Evolutionary conservation across 1,284 basidiomycete species (phyloP).

Genomic region (Ceratorhiza oryzae-sativae): DNA sequence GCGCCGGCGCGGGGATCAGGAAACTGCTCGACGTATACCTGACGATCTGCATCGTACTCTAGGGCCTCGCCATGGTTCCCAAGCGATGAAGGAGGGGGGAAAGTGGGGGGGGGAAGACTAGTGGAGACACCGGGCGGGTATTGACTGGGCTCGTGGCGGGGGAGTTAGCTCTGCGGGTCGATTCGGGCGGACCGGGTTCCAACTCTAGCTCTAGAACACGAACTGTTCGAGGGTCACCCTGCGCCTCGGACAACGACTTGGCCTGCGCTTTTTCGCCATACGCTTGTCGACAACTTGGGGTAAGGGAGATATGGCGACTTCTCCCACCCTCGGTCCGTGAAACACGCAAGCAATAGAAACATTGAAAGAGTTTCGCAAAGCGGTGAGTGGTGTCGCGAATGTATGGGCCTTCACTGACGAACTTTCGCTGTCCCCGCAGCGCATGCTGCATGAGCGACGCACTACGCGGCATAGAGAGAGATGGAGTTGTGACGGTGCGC

Average conservation of each 20-base stretch:
- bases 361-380: not conserved
- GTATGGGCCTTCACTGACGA: slow-evolving; percentile 2
- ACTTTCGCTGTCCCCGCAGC: not conserved
- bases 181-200: too few species aligned
- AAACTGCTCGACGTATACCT: slow-evolving; percentile 3
- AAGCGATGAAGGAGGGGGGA: not conserved
- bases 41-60: not conserved
- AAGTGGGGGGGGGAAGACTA: too few species aligned
- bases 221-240: not conserved
- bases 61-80: not conserved
- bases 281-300: not conserved
- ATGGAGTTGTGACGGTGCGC: too few species aligned
- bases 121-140: not conserved
- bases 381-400: not conserved
- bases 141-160: too few species aligned
- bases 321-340: not conserved
- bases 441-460: not conserved
- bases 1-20: not conserved
- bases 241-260: not conserved
- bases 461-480: not conserved
- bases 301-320: not conserved
- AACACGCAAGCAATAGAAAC: not conserved
- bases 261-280: not conserved
- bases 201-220: not conserved
- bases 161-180: too few species aligned